phyloP scores from a whole-genome alignment of 768 basidiomycete species.

The Inosperma sp. region DNA sequence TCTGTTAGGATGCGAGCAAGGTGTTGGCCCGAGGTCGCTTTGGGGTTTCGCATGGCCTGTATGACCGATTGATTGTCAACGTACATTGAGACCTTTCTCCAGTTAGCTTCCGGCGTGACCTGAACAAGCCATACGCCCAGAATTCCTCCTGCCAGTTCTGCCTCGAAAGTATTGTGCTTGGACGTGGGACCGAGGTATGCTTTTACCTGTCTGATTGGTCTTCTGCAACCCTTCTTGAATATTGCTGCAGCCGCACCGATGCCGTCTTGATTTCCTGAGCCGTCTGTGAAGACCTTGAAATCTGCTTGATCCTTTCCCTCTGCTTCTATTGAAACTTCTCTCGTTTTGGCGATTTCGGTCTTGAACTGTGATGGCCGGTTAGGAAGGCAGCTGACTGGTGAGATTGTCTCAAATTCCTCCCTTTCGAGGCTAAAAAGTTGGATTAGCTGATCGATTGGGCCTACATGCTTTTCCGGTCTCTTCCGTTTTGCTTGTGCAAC shows the following conservation, averaged over 20 bases:
- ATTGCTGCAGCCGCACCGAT: not conserved
- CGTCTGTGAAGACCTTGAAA: slow-evolving; percentile 16
- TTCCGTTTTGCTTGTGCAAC: too few relatives aligned
- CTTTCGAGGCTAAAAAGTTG: too few relatives aligned
- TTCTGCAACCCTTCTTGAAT: not conserved
- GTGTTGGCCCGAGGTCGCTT: not conserved
- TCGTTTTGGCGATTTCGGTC: slow-evolving; percentile 3
- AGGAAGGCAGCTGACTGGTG: too few relatives aligned
- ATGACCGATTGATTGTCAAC: slow-evolving; percentile 1
- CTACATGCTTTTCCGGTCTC: too few relatives aligned
- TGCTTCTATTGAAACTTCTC: slow-evolving; percentile 19
- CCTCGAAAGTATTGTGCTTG: not conserved
- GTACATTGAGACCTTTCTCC: not conserved
- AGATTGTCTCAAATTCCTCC: too few relatives aligned
- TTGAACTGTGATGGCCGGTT: too few relatives aligned
- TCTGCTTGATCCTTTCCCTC: not conserved
- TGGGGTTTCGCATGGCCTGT: not conserved
- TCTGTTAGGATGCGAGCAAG: not conserved
- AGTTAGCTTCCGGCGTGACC: not conserved
- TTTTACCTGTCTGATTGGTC: not conserved
- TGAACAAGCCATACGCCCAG: not conserved
- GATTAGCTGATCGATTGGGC: too few relatives aligned
- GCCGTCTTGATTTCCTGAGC: slow-evolving; percentile 1
- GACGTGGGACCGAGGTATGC: not conserved
- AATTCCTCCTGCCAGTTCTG: not conserved